A percentile compares a stretch with the other conserved stretches of the same genome.
Evolutionary conservation across 495 filamentous ascomycete genomes (phyloP).

Genomic region (Parmelia sp.): DNA sequence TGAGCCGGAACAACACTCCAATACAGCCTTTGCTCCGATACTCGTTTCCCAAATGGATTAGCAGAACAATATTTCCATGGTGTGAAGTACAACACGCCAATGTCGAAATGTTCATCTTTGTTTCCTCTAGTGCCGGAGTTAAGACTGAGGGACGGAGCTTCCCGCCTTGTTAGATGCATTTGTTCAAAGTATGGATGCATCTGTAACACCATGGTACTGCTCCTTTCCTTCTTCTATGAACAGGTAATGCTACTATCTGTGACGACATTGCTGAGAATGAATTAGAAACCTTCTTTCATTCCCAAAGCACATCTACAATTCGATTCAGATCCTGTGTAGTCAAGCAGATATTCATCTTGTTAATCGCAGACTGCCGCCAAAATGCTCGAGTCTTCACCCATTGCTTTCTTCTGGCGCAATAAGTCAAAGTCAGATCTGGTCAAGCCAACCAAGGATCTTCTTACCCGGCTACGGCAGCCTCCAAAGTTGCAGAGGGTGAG

Average conservation of each 20-base stretch:
- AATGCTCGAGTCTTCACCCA: constrained; percentile 2
- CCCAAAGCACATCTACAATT: too few relatives aligned
- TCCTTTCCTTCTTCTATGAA: background rate
- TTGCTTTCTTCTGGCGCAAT: constrained; percentile 88
- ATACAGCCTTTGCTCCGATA: background rate
- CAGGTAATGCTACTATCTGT: background rate
- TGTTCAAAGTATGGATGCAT: constrained; percentile 2
- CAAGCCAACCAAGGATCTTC: constrained; percentile 51
- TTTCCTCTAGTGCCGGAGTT: background rate
- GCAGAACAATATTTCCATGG: background rate
- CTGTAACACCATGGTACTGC: background rate
- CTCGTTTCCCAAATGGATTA: background rate
- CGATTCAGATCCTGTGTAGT: background rate
- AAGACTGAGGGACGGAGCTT: background rate
- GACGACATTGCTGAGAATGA: background rate
- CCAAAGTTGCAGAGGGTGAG: constrained; percentile 41
- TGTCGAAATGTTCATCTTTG: background rate
- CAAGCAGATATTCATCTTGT: background rate
- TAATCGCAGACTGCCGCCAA: background rate
- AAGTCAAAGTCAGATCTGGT: constrained; percentile 53
- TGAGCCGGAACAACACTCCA: background rate
- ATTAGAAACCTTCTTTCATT: too few relatives aligned
- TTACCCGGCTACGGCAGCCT: constrained; percentile 43
- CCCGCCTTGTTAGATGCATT: background rate
- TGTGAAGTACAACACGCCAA: background rate